Conservation (phyloP, 2,329 filamentous ascomycete genomes). For the Aspergillus udagawae region DNA sequence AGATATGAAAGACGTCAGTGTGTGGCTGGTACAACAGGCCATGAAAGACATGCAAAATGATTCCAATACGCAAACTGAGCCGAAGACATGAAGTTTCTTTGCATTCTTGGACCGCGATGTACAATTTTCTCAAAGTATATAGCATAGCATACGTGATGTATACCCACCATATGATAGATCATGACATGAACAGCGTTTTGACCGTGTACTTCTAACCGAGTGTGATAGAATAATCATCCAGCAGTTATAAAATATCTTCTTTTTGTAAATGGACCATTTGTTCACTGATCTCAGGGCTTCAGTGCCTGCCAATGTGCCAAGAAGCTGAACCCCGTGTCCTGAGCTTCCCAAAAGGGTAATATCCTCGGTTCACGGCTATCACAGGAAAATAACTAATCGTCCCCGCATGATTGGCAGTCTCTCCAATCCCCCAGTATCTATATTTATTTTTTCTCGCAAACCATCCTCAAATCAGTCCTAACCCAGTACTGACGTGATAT, state of each 20-base stretch:
- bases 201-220: not conserved
- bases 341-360: not conserved
- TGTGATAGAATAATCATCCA: not conserved
- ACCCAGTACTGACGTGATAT: not conserved
- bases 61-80: too few species aligned
- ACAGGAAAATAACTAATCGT: conserved; percentile 9
- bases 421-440: not conserved
- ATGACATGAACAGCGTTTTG: not conserved
- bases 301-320: too few species aligned
- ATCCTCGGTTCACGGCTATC: not conserved
- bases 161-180: not conserved
- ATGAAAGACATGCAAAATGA: conserved; percentile 18
- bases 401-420: conserved; percentile 10
- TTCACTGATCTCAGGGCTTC: too few species aligned
- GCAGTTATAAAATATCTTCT: not conserved
- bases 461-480: not conserved
- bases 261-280: too few species aligned
- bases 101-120: not conserved
- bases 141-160: not conserved
- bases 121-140: not conserved
- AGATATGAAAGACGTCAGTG: conserved; percentile 43
- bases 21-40: conserved; percentile 41
- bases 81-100: not conserved
- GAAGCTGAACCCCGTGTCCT: too few species aligned
- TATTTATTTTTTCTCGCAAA: not conserved